These are phyloP conservation scores for Cladosporium halotolerans DNA, from an alignment of 2,329 filamentous ascomycete species.

Conservation along the genomic window DNA sequence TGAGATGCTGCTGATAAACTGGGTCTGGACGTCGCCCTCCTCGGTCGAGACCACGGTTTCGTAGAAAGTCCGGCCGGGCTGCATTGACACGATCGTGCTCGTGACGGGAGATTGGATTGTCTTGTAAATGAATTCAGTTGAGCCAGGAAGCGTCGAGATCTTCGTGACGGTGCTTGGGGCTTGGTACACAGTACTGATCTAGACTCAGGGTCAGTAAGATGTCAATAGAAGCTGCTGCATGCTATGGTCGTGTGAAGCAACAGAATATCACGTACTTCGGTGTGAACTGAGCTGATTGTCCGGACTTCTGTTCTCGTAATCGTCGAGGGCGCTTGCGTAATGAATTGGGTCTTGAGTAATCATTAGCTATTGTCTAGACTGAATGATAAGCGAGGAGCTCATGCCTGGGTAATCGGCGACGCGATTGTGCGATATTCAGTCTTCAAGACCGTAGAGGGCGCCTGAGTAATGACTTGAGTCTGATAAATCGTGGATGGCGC, in stretches of 20 bases:
- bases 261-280: neutral
- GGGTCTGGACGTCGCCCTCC: neutral
- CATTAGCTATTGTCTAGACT: too few species aligned
- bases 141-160: neutral
- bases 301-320: neutral
- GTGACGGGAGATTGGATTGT: neutral
- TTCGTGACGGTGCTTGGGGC: constrained; percentile 1
- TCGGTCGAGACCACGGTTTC: neutral
- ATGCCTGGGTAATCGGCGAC: neutral
- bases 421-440: neutral
- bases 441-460: neutral
- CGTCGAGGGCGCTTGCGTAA: neutral
- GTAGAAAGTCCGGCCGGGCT: constrained; percentile 1
- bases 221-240: too few species aligned
- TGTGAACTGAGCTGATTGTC: neutral
- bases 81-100: neutral
- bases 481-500: neutral
- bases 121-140: neutral
- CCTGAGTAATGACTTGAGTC: neutral
- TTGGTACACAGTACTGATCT: neutral
- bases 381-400: neutral
- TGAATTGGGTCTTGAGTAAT: neutral
- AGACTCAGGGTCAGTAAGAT: too few species aligned
- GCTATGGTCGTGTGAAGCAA: too few species aligned
- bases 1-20: neutral